A percentile compares a stretch with the other conserved stretches of the same genome.
Evolutionary conservation across 768 basidiomycete species (phyloP).

Genomic region (Mycena galopus): DNA sequence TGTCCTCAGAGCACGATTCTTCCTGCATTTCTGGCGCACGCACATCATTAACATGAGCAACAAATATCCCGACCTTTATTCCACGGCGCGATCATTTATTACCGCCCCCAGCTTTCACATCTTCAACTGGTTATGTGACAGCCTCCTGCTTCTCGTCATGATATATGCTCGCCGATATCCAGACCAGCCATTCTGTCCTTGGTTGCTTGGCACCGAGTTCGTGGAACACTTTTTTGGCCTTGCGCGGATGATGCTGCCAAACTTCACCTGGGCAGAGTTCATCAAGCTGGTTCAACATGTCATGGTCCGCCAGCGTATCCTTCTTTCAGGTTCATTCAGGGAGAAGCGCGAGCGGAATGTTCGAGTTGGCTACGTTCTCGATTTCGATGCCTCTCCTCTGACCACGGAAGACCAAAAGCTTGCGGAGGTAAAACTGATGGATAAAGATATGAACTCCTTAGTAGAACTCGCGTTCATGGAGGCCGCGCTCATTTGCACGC

Average conservation of each 20-base stretch:
- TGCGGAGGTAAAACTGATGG: background rate
- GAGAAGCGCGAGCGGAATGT: conserved; percentile 34
- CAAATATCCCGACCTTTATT: conserved; percentile 41
- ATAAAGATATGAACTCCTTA: conserved; percentile 12
- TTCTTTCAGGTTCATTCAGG: conserved; percentile 38
- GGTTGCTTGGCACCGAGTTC: conserved; percentile 41
- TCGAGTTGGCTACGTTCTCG: conserved; percentile 38
- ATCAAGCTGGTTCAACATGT: conserved; percentile 43
- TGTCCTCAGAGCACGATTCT: conserved; percentile 39
- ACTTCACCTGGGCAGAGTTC: conserved; percentile 45
- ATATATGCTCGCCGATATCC: conserved; percentile 38
- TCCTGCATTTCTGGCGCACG: conserved; percentile 38
- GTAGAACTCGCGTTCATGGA: conserved; percentile 32
- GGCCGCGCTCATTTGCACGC: conserved; percentile 32
- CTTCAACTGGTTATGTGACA: conserved; percentile 45
- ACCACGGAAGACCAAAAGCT: conserved; percentile 8
- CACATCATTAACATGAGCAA: conserved; percentile 32
- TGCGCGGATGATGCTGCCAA: conserved; percentile 41
- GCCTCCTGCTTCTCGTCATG: conserved; percentile 36
- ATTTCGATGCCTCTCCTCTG: conserved; percentile 32
- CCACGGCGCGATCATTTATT: conserved; percentile 38
- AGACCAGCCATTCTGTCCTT: conserved; percentile 41
- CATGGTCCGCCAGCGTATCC: conserved; percentile 42
- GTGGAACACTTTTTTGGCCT: conserved; percentile 48
- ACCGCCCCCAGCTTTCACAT: conserved; percentile 43